phyloP scores from a whole-genome alignment of 2,329 filamentous ascomycete genomes.

The Neonectria neomacrospora region DNA sequence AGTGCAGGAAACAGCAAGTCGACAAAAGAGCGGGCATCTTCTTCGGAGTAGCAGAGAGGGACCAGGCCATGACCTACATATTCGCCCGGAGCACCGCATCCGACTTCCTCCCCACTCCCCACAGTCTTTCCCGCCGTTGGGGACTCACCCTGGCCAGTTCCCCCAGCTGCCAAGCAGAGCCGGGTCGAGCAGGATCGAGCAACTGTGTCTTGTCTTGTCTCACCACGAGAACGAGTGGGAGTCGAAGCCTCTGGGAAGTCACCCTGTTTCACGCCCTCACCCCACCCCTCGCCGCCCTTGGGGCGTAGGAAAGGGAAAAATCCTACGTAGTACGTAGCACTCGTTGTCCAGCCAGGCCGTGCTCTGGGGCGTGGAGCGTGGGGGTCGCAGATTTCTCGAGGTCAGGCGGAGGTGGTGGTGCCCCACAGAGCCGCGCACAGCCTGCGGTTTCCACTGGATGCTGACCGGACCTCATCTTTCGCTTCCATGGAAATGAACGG shows the following conservation, averaged over 20 bases:
- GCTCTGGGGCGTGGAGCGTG: conserved; percentile 18
- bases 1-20: not conserved
- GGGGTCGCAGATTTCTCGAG: conserved; percentile 24
- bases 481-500: conserved; percentile 10
- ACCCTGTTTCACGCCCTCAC: conserved; percentile 3
- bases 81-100: conserved; percentile 11
- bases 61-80: conserved; percentile 15
- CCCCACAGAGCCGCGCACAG: conserved; percentile 22
- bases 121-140: conserved; percentile 8
- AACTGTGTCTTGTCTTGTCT: not conserved
- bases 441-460: conserved; percentile 14
- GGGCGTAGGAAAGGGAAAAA: conserved; percentile 12
- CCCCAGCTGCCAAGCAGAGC: not conserved
- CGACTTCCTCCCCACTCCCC: conserved; percentile 10
- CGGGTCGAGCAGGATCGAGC: conserved; percentile 2
- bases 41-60: conserved; percentile 15
- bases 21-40: conserved; percentile 9
- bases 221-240: not conserved
- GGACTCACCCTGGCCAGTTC: conserved; percentile 7
- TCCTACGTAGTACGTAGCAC: no score
- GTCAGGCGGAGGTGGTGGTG: conserved; percentile 22
- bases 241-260: not conserved
- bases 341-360: conserved; percentile 9
- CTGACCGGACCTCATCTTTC: conserved; percentile 14
- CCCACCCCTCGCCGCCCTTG: conserved; percentile 8